Evolutionary conservation across 768 basidiomycete genomes (phyloP).

Genomic region (Amanita subjunquillea): DNA sequence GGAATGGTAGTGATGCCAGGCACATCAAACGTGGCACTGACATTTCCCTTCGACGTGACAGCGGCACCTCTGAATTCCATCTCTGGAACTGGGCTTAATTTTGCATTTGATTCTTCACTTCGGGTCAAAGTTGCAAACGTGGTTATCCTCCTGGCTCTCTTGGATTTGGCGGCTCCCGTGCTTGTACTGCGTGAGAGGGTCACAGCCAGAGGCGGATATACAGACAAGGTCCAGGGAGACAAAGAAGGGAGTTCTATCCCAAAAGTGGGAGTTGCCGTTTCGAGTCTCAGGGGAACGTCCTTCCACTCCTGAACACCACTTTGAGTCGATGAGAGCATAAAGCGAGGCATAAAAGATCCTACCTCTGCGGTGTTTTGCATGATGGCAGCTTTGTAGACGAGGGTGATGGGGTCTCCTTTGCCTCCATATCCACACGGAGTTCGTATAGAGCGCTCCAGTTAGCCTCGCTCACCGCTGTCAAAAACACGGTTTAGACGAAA

Average conservation of each 20-base stretch:
- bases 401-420: slow-evolving; percentile 20
- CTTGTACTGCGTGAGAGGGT: no score
- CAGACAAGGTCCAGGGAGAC: slow-evolving; percentile 19
- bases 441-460: slow-evolving; percentile 27
- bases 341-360: background rate
- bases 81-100: background rate
- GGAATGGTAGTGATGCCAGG: slow-evolving; percentile 23
- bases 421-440: slow-evolving; percentile 26
- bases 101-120: background rate
- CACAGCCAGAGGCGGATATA: background rate
- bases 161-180: background rate
- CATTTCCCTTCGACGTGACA: slow-evolving; percentile 18
- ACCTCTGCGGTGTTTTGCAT: slow-evolving; percentile 31
- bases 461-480: slow-evolving; percentile 16
- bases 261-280: slow-evolving; percentile 29
- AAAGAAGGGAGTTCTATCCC: slow-evolving; percentile 22
- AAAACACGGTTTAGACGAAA: slow-evolving; percentile 6
- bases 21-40: slow-evolving; percentile 22
- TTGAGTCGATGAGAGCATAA: background rate
- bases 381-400: slow-evolving; percentile 30
- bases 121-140: no score
- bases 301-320: slow-evolving; percentile 21
- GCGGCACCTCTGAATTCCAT: background rate
- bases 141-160: no score
- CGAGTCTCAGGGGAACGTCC: slow-evolving; percentile 26